Percentiles rank a stretch among this genome's conserved stretches.
Evolutionary conservation across 2,329 filamentous ascomycete species (phyloP).

Genomic region (Pseudogymnoascus sp.): DNA sequence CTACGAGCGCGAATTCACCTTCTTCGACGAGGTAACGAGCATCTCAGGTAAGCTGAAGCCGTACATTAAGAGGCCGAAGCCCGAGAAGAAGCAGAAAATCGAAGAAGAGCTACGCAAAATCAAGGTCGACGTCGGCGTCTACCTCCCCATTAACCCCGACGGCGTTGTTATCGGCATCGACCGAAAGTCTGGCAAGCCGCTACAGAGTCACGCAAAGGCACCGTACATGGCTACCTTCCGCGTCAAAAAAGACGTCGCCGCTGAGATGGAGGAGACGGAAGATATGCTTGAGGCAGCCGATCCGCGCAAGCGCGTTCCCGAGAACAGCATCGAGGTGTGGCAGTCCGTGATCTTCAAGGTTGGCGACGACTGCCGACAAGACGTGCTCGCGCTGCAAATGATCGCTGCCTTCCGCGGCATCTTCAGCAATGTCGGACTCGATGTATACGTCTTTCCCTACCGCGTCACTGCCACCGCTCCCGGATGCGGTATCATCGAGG

Average conservation of each 20-base stretch:
- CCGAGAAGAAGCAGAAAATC: constrained; percentile 98
- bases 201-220: constrained; percentile 96
- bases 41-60: constrained; percentile 95
- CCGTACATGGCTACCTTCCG: constrained; percentile 99
- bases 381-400: constrained; percentile 94
- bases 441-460: constrained; percentile 96
- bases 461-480: constrained; percentile 95
- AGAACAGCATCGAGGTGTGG: constrained; percentile 83
- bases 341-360: constrained; percentile 99
- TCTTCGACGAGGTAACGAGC: constrained; percentile 93
- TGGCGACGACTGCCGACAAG: constrained; percentile 94
- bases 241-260: constrained; percentile 69
- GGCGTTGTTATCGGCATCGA: constrained; percentile 97
- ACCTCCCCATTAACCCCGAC: constrained; percentile 93
- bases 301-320: constrained; percentile 31
- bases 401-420: constrained; percentile 96
- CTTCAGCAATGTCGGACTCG: constrained; percentile 87
- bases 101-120: constrained; percentile 97
- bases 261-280: constrained; percentile 44
- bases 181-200: constrained; percentile 90
- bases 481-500: constrained; percentile 96
- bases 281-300: constrained; percentile 44
- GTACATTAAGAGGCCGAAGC: constrained; percentile 83
- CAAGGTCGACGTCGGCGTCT: constrained; percentile 93
- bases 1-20: constrained; percentile 92